phyloP scores from a whole-genome alignment of 2,329 filamentous ascomycete species.

The Fusarium sp. region DNA sequence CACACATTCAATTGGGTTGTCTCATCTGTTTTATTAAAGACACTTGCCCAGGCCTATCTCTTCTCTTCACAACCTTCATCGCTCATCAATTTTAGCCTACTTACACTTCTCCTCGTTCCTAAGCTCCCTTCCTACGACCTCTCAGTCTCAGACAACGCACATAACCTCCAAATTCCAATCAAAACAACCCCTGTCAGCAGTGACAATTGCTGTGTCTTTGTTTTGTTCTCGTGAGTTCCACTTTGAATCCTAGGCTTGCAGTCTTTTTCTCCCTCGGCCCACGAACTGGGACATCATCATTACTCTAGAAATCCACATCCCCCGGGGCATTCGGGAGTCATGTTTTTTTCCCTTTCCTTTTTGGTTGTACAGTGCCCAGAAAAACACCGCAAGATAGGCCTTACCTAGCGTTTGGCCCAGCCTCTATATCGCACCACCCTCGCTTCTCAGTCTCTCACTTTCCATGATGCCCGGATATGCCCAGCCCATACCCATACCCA shows the following conservation, averaged over 20 bases:
- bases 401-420: background rate
- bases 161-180: conserved; percentile 30
- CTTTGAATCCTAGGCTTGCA: conserved; percentile 10
- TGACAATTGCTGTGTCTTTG: conserved; percentile 31
- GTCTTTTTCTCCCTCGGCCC: conserved; percentile 24
- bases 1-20: conserved; percentile 3
- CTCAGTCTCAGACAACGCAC: conserved; percentile 14
- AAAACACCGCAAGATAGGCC: conserved; percentile 15
- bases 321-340: conserved; percentile 23
- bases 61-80: background rate
- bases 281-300: conserved; percentile 34
- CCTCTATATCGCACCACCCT: conserved; percentile 16
- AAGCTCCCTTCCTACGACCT: conserved; percentile 14
- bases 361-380: conserved; percentile 32
- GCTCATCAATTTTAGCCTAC: background rate
- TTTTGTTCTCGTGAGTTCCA: conserved; percentile 40
- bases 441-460: background rate
- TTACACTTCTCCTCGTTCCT: background rate
- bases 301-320: conserved; percentile 29
- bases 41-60: background rate
- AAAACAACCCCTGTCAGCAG: conserved; percentile 17
- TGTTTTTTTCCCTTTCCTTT: background rate
- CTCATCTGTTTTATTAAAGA: background rate
- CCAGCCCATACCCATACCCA: background rate
- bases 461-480: background rate